Percentiles rank a stretch among this genome's conserved stretches.
Conservation (phyloP, 805 yeast species). For the Candida nemodendra region DNA sequence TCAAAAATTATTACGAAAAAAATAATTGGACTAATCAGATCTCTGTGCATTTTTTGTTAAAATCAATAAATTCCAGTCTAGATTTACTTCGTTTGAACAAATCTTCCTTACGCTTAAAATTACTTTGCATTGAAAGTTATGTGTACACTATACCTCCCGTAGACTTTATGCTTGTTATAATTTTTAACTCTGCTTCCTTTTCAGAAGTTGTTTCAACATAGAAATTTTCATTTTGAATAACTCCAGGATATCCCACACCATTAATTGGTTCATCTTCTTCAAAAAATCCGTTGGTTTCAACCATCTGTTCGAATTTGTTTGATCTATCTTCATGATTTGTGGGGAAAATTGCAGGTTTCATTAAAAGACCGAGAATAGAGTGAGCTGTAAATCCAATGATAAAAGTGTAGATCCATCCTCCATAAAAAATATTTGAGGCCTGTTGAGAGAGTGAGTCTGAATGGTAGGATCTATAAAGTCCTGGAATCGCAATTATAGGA, state of each 20-base stretch:
- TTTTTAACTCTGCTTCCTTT: slow-evolving; percentile 4
- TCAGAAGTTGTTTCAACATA: not conserved
- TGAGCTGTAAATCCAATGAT: slow-evolving; percentile 16
- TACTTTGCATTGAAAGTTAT: too few relatives aligned
- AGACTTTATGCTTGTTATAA: slow-evolving; percentile 11
- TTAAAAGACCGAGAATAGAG: slow-evolving; percentile 12
- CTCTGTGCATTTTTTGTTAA: too few relatives aligned
- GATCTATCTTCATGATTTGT: slow-evolving; percentile 21
- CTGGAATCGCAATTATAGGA: slow-evolving; percentile 29
- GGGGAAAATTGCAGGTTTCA: slow-evolving; percentile 22
- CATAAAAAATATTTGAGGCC: slow-evolving; percentile 23
- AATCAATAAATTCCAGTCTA: too few relatives aligned
- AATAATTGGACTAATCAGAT: too few relatives aligned
- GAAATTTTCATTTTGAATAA: slow-evolving; percentile 5
- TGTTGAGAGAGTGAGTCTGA: slow-evolving; percentile 13
- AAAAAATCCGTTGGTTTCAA: slow-evolving; percentile 21
- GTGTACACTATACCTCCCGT: too few relatives aligned
- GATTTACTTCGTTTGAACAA: too few relatives aligned
- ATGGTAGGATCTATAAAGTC: slow-evolving; percentile 28
- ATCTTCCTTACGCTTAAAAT: too few relatives aligned
- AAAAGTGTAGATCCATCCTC: slow-evolving; percentile 27
- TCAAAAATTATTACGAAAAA: too few relatives aligned
- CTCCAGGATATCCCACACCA: slow-evolving; percentile 24
- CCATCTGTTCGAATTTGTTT: slow-evolving; percentile 23
- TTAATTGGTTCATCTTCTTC: slow-evolving; percentile 26